Conservation (phyloP, 305 asterid genomes). For the Fraxinus albicans region DNA sequence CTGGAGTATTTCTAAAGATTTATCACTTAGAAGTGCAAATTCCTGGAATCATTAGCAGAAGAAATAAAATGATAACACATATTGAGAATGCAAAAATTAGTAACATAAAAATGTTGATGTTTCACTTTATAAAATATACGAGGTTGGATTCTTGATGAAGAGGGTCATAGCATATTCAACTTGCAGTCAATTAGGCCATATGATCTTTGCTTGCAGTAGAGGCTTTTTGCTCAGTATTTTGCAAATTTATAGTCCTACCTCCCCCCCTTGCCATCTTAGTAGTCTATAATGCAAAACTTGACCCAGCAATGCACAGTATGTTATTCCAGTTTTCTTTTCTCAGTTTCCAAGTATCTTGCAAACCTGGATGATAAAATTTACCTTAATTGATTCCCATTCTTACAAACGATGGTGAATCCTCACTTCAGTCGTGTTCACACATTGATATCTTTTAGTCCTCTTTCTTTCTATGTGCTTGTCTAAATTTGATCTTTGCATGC, state of each 20-base stretch:
- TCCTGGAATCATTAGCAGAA: constrained; percentile 11
- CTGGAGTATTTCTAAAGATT: constrained; percentile 8
- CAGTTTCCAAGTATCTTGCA: not conserved
- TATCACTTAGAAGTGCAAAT: constrained; percentile 1
- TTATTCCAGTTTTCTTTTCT: not conserved
- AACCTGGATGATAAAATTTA: not conserved
- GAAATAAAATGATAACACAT: not conserved
- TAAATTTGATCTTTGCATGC: not conserved
- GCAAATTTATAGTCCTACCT: not conserved
- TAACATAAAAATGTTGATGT: not conserved
- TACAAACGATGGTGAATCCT: not conserved
- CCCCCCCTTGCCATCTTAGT: not conserved
- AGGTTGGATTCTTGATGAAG: constrained; percentile 8
- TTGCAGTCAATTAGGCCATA: not conserved
- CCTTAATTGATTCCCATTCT: not conserved
- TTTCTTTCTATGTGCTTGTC: not conserved
- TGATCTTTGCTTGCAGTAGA: not conserved
- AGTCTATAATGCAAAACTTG: not conserved
- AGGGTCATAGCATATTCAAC: not conserved
- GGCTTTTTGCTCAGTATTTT: not conserved
- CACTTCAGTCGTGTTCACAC: not conserved
- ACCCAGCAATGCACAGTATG: not conserved
- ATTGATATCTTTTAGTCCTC: not conserved
- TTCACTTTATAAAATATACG: constrained; percentile 9
- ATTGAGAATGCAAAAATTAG: constrained; percentile 1